Percentiles rank a stretch among this genome's conserved stretches.
phyloP scores from a whole-genome alignment of 768 basidiomycete genomes.

The Kondoa malvinella region DNA sequence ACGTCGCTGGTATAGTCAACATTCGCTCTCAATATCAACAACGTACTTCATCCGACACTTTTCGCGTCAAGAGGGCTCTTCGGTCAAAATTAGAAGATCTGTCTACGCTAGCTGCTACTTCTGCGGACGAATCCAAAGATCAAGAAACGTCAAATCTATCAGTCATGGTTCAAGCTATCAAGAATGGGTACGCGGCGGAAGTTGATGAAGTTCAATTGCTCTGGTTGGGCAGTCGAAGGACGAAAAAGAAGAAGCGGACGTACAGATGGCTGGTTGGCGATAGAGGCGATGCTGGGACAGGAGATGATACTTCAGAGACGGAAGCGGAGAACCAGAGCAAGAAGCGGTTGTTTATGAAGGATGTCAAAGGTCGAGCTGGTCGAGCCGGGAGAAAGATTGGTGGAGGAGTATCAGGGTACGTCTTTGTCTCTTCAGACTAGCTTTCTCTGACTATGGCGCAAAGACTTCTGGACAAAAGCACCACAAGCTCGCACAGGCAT shows the following conservation, averaged over 20 bases:
- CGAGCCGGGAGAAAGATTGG: neutral
- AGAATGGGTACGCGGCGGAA: constrained; percentile 2
- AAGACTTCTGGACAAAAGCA: neutral
- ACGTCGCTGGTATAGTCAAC: constrained; percentile 4
- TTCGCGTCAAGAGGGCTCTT: constrained; percentile 10
- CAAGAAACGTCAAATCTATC: constrained; percentile 14
- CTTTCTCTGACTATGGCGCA: neutral
- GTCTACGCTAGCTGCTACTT: neutral
- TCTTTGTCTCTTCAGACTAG: neutral
- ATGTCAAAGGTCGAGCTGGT: neutral
- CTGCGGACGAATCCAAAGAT: constrained; percentile 2
- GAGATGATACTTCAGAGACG: constrained; percentile 1
- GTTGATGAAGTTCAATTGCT: constrained; percentile 4
- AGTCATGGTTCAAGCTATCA: constrained; percentile 2
- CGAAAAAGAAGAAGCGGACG: constrained; percentile 4
- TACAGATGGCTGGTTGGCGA: neutral
- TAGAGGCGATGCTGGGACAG: neutral
- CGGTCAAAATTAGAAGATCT: constrained; percentile 14
- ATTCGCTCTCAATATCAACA: constrained; percentile 10
- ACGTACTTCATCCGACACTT: constrained; percentile 1
- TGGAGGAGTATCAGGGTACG: neutral
- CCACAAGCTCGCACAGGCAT: neutral
- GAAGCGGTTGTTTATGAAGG: neutral
- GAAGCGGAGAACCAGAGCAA: neutral
- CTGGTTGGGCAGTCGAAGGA: constrained; percentile 11